Evolutionary conservation across 768 basidiomycete genomes (phyloP), one percentile per base, ranked within the genome.

Genomic region (Pholiota conissans): DNA sequence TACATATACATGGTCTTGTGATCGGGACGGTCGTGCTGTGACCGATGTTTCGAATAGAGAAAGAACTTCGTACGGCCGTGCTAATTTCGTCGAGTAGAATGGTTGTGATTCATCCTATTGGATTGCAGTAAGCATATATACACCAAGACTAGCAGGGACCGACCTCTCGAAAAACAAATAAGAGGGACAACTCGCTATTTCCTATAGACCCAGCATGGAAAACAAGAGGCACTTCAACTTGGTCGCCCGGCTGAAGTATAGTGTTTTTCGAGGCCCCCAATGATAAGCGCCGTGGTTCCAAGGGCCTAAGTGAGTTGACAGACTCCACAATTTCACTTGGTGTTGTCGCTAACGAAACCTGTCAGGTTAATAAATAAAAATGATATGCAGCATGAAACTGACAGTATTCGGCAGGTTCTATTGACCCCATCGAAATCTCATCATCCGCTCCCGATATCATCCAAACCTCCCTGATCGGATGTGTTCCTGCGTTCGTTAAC

Each of bases 401-500:
- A 69, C 69, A 56, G 14, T 60, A 47, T 14, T 57, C 14, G 46
- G 40, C 53, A 56, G 51, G 59, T 27, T 60, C 59, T 14, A 67
- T 62, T 27, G 63, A 58, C 1, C 73, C 74, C 1, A 87, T 53
- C 83, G 84, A 87, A n/a, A 90, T 65, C 61, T 83, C 86, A 63
- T 90, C 87, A 16, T 83, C 81, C 20, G 76, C 67, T 27, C 81
- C 85, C 47, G 78, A 63, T 2, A 93, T 74, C 60, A 89, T 69
- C 89, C 90, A 90, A n/a, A 93, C 63, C 58, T 93, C 90, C 10
- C 71, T 72, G 24, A 95, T 80, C 14, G 77, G 69, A 29, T 74
- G 76, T 9, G 73, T 74, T 0, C 95, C 94, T 6, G 75, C 69
- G 67, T 96, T 97, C 22, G 75, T 80, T 42, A 96, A 68, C 75